Percentiles rank a stretch among this genome's conserved stretches.
phyloP scores from a whole-genome alignment of 164 flowering plant genomes.

The Cinnamomum micranthum region DNA sequence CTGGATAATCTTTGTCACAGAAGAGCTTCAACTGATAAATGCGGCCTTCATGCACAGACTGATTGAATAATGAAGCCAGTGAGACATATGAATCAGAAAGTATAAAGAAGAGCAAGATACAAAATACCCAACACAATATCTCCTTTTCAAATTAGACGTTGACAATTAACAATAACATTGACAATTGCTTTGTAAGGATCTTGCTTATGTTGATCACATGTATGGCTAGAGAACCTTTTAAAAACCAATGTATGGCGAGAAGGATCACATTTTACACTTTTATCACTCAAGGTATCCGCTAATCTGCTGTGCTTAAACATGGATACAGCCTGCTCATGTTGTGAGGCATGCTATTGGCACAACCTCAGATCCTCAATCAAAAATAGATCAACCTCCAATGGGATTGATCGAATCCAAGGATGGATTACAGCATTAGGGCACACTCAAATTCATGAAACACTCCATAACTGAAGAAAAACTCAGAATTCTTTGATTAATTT shows the following conservation, averaged over 20 bases:
- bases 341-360: too few species aligned
- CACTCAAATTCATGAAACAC: too few species aligned
- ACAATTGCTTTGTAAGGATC: background rate
- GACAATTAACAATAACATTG: background rate
- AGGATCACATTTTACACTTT: too few species aligned
- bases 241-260: background rate
- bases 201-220: background rate
- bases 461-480: too few species aligned
- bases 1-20: conserved; percentile 97
- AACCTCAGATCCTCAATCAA: too few species aligned
- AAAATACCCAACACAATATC: background rate
- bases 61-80: background rate
- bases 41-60: conserved; percentile 98
- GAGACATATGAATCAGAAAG: background rate
- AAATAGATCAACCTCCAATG: too few species aligned
- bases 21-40: conserved; percentile 96
- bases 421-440: too few species aligned
- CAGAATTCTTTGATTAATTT: too few species aligned
- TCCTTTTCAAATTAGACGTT: background rate
- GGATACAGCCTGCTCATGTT: too few species aligned
- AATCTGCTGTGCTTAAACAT: too few species aligned
- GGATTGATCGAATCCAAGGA: too few species aligned
- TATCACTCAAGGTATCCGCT: too few species aligned
- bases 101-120: background rate
- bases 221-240: background rate